Evolutionary conservation across 2,329 filamentous ascomycete genomes (phyloP).

Genomic region (Pseudocercospora pini-densiflorae): DNA sequence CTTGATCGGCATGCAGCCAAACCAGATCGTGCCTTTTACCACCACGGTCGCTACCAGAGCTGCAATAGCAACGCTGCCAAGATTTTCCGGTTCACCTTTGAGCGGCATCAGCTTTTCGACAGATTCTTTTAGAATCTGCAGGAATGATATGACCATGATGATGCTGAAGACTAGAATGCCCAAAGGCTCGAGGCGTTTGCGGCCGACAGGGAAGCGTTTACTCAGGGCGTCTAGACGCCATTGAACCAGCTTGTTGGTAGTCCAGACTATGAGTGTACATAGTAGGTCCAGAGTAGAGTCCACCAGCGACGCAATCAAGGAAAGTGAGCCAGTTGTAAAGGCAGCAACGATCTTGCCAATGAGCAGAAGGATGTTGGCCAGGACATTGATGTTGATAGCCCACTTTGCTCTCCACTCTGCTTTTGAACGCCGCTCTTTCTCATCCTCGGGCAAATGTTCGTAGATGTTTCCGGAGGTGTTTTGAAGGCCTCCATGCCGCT

Average conservation of each 20-base stretch:
- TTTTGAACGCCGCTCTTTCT: conserved; percentile 54
- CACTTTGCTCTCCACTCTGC: conserved; percentile 56
- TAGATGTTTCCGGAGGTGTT: conserved; percentile 56
- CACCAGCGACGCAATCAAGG: conserved; percentile 64
- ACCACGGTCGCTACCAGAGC: conserved; percentile 63
- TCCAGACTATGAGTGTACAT: conserved; percentile 65
- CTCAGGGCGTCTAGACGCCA: conserved; percentile 59
- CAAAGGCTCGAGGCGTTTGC: conserved; percentile 62
- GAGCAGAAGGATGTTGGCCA: conserved; percentile 63
- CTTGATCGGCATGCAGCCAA: conserved; percentile 63
- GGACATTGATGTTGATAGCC: conserved; percentile 65
- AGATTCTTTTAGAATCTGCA: conserved; percentile 66
- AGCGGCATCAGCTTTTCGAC: conserved; percentile 59
- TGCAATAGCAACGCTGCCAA: conserved; percentile 59
- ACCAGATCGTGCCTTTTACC: conserved; percentile 64
- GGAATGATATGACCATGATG: conserved; percentile 67
- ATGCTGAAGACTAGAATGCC: conserved; percentile 67
- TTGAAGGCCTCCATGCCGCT: conserved; percentile 58
- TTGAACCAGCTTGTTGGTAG: conserved; percentile 61
- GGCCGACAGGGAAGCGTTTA: conserved; percentile 62
- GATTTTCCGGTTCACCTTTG: conserved; percentile 53
- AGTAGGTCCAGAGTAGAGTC: conserved; percentile 66
- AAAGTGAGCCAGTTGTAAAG: conserved; percentile 61
- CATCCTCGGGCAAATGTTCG: conserved; percentile 60
- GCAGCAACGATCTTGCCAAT: conserved; percentile 61